Percentiles rank a stretch among this genome's conserved stretches.
Evolutionary conservation across 1,284 basidiomycete species (phyloP).

Genomic region (Trichosporon coremiiforme): DNA sequence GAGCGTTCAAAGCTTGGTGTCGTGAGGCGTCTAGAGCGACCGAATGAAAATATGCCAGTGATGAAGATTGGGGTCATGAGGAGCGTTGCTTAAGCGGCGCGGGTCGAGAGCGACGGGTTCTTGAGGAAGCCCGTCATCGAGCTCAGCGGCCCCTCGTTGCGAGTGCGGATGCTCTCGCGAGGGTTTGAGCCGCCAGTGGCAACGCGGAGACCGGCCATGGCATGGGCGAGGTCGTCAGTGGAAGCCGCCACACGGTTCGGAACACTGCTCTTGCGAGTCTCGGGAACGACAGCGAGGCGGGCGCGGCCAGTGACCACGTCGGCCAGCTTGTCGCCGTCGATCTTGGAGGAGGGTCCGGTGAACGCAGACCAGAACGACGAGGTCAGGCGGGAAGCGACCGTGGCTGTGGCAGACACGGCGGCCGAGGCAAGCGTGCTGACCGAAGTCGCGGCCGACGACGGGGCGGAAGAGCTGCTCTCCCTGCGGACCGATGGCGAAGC

Average conservation of each 20-base stretch:
- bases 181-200: conserved; percentile 35
- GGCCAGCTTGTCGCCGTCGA: conserved; percentile 56
- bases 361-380: conserved; percentile 58
- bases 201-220: conserved; percentile 43
- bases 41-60: background rate
- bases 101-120: conserved; percentile 10
- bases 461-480: background rate
- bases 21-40: conserved; percentile 5
- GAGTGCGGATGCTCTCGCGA: conserved; percentile 29
- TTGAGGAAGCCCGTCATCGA: conserved; percentile 38
- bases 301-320: conserved; percentile 56
- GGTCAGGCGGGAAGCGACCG: conserved; percentile 55
- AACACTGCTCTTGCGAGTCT: background rate
- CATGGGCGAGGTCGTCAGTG: conserved; percentile 36
- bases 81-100: conserved; percentile 18
- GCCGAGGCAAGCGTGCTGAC: conserved; percentile 28
- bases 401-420: conserved; percentile 41
- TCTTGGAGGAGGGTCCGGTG: conserved; percentile 34
- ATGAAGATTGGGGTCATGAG: conserved; percentile 63
- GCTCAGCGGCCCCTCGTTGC: conserved; percentile 39
- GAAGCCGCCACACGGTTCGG: conserved; percentile 10
- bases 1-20: background rate
- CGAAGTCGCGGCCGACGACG: conserved; percentile 22
- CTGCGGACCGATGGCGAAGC: conserved; percentile 1
- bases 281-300: conserved; percentile 46